Percentiles rank a stretch among this genome's conserved stretches.
These are phyloP conservation scores for Tuber borchii DNA, from an alignment of 495 filamentous ascomycete species.

Conservation along the genomic window DNA sequence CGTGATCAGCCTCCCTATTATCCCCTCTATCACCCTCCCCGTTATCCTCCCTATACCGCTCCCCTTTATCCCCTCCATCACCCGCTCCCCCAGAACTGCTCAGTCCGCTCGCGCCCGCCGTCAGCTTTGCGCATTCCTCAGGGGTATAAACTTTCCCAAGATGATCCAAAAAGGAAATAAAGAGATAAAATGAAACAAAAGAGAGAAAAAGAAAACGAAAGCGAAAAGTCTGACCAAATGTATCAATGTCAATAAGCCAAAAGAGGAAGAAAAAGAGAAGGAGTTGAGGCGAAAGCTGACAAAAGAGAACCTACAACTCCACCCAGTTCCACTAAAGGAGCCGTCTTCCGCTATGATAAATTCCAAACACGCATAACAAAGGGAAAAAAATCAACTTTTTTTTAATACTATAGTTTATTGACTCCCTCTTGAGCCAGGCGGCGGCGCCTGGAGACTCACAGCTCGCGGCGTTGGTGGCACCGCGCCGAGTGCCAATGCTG, in stretches of 20 bases:
- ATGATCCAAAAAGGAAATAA: slow-evolving; percentile 11
- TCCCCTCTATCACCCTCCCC: background rate
- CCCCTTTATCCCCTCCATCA: background rate
- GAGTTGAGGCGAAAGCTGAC: slow-evolving; percentile 2
- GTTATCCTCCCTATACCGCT: background rate
- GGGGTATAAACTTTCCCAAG: background rate
- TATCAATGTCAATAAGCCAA: background rate
- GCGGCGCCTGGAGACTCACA: slow-evolving; percentile 34
- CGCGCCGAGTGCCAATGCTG: slow-evolving; percentile 19
- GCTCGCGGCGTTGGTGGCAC: slow-evolving; percentile 33
- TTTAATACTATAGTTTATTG: slow-evolving; percentile 19
- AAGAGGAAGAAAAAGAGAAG: background rate
- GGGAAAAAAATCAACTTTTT: slow-evolving; percentile 12
- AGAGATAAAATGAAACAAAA: slow-evolving; percentile 1
- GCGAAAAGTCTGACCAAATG: slow-evolving; percentile 4
- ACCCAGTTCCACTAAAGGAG: slow-evolving; percentile 27
- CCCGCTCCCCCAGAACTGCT: background rate
- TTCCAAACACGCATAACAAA: slow-evolving; percentile 19
- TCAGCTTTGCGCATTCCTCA: background rate
- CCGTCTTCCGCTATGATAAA: slow-evolving; percentile 3
- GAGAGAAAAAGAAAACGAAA: slow-evolving; percentile 8
- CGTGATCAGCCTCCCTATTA: background rate
- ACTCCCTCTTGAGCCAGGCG: slow-evolving; percentile 24
- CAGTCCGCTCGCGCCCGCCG: background rate
- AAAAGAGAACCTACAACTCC: slow-evolving; percentile 29